Conservation (phyloP, 2,329 filamentous ascomycete genomes). For the Colletotrichum phormii region DNA sequence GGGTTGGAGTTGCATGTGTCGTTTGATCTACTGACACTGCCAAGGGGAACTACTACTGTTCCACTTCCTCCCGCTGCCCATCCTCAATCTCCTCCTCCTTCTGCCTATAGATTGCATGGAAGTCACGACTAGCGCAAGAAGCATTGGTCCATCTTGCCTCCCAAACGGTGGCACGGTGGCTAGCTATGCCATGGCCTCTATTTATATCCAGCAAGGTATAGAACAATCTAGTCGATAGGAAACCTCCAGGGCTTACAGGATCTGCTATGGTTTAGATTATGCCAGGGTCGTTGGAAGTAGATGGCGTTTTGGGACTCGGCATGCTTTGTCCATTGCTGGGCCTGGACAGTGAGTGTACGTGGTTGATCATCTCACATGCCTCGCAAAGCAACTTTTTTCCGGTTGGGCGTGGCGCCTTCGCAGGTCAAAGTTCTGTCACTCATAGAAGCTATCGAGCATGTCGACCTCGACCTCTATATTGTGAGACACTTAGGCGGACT, state of each 20-base stretch:
- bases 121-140: conserved; percentile 41
- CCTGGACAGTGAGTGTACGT: conserved; percentile 48
- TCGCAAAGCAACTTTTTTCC: conserved; percentile 46
- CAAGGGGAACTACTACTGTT: not conserved
- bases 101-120: conserved; percentile 35
- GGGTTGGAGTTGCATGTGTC: not conserved
- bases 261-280: conserved; percentile 29
- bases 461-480: conserved; percentile 82
- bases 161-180: conserved; percentile 43
- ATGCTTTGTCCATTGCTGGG: conserved; percentile 46
- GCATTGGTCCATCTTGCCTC: conserved; percentile 43
- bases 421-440: conserved; percentile 43
- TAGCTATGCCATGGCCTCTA: conserved; percentile 43
- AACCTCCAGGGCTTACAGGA: conserved; percentile 38
- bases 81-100: not conserved
- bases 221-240: conserved; percentile 41
- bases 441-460: conserved; percentile 62
- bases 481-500: conserved; percentile 72
- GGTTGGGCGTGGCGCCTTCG: conserved; percentile 49
- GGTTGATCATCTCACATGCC: conserved; percentile 47
- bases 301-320: conserved; percentile 50
- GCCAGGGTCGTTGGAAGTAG: conserved; percentile 47
- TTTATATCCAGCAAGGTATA: conserved; percentile 42
- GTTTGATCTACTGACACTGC: conserved; percentile 6
- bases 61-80: not conserved